A percentile compares a stretch with the other conserved stretches of the same genome.
phyloP scores from a whole-genome alignment of 1,284 basidiomycete genomes.

The Ceratobasidium sp. region DNA sequence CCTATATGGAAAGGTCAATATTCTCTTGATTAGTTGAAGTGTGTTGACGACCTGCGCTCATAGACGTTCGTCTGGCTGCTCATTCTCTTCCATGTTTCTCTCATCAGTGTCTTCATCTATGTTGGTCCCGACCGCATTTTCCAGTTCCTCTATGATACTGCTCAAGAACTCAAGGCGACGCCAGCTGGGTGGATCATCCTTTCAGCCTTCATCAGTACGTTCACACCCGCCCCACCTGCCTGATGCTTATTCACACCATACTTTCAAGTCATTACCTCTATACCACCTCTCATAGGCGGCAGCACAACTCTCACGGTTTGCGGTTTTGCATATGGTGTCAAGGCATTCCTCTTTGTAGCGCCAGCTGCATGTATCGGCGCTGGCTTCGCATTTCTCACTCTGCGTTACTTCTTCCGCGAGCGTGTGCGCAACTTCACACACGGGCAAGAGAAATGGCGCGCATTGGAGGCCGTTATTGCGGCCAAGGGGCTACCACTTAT shows the following conservation, averaged over 20 bases:
- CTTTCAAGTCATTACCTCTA: constrained; percentile 68
- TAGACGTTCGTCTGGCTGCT: constrained; percentile 60
- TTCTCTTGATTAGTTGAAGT: not conserved
- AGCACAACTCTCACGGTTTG: constrained; percentile 72
- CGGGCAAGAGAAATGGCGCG: constrained; percentile 76
- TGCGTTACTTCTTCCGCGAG: constrained; percentile 69
- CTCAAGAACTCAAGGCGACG: constrained; percentile 68
- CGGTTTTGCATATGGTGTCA: constrained; percentile 84
- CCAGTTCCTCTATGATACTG: constrained; percentile 75
- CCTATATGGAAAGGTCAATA: constrained; percentile 63
- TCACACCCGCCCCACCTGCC: constrained; percentile 42
- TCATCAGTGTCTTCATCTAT: constrained; percentile 60
- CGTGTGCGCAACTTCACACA: constrained; percentile 68
- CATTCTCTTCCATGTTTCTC: constrained; percentile 59
- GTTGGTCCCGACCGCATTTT: constrained; percentile 70
- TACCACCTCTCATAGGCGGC: constrained; percentile 83
- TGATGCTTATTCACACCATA: constrained; percentile 22
- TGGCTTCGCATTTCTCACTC: constrained; percentile 68
- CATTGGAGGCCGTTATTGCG: constrained; percentile 77
- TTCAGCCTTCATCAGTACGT: constrained; percentile 63
- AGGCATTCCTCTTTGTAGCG: constrained; percentile 73
- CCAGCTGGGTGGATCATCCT: constrained; percentile 72
- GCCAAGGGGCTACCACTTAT: constrained; percentile 80
- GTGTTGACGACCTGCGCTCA: constrained; percentile 2
- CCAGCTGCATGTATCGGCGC: constrained; percentile 73